Evolutionary conservation across 2,329 filamentous ascomycete genomes (phyloP).

Genomic region (Cordyceps javanica): DNA sequence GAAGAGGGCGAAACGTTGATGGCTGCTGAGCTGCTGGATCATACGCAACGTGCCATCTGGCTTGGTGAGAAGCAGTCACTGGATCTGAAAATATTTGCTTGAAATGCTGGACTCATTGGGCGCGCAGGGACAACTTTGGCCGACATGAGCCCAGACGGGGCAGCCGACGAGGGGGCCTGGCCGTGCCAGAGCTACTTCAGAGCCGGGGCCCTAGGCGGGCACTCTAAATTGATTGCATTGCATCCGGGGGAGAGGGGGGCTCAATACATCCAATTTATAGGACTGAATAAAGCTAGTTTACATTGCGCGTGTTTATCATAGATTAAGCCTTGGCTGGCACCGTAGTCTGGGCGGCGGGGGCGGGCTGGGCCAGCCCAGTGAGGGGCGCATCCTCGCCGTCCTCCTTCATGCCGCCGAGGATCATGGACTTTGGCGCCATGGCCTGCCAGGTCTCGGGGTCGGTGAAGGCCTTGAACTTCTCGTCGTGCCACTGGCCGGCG

Average conservation of each 20-base stretch:
- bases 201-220: no score
- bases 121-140: background rate
- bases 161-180: no score
- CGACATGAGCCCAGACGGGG: background rate
- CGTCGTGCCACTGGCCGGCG: conserved; percentile 47
- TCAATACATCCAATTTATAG: background rate
- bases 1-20: conserved; percentile 25
- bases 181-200: no score
- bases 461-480: conserved; percentile 48
- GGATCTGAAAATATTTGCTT: background rate
- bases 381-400: conserved; percentile 23
- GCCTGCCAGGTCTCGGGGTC: conserved; percentile 38
- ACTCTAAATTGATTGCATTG: background rate
- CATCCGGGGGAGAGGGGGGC: no score
- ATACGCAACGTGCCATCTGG: conserved; percentile 66
- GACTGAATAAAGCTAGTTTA: background rate
- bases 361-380: background rate
- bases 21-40: conserved; percentile 44
- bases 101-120: background rate
- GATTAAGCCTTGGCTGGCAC: conserved; percentile 12
- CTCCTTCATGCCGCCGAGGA: conserved; percentile 45
- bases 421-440: conserved; percentile 41
- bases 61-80: conserved; percentile 58
- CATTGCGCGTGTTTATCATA: background rate
- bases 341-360: background rate